Conservation (phyloP, 1,284 basidiomycete genomes). For the Papiliotrema fonsecae region DNA sequence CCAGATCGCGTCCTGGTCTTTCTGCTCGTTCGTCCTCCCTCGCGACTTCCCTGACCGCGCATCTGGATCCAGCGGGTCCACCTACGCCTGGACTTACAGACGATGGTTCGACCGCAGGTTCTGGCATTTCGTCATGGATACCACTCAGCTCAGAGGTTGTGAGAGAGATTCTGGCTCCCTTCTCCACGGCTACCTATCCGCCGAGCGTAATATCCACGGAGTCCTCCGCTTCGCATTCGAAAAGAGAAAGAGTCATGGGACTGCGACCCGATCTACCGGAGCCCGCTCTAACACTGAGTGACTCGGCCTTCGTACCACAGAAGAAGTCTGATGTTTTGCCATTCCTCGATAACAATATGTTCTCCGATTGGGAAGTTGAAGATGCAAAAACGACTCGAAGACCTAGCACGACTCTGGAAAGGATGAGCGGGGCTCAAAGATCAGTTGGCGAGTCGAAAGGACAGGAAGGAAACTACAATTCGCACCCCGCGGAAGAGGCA, state of each 20-base stretch:
- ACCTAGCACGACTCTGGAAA: neutral
- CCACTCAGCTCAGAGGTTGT: neutral
- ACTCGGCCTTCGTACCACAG: neutral
- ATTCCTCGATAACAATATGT: neutral
- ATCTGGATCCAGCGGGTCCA: neutral
- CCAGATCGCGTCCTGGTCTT: neutral
- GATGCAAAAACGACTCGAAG: neutral
- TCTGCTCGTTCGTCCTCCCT: neutral
- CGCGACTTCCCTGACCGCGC: neutral
- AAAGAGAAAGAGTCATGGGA: conserved; percentile 4
- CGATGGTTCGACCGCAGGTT: neutral
- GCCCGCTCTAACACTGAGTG: neutral
- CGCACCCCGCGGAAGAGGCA: neutral
- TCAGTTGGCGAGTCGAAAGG: neutral
- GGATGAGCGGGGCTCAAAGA: neutral
- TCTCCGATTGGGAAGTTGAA: neutral
- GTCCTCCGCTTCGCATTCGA: neutral
- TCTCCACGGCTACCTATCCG: neutral
- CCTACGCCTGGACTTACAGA: neutral
- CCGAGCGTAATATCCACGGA: conserved; percentile 1
- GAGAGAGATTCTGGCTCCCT: neutral
- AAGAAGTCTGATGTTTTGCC: conserved; percentile 3
- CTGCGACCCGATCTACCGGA: neutral
- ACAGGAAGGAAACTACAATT: neutral
- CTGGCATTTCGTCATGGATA: no score